Conservation (phyloP, 495 filamentous ascomycete species). For the Neurospora sp. region DNA sequence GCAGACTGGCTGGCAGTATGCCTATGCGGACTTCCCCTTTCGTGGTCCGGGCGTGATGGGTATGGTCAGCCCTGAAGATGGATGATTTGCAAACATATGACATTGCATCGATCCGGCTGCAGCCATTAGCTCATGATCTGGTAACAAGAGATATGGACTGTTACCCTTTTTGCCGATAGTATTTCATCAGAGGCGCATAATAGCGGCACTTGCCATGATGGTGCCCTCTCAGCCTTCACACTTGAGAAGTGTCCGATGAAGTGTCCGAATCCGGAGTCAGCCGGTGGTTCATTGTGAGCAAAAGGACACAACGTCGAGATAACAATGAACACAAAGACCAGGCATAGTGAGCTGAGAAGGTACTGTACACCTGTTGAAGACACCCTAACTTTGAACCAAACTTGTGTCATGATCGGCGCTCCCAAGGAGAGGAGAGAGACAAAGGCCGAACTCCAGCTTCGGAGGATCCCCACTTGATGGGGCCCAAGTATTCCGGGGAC, state of each 20-base stretch:
- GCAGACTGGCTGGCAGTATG: neutral
- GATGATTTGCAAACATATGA: neutral
- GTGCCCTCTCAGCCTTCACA: neutral
- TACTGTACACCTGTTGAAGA: neutral
- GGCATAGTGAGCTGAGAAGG: neutral
- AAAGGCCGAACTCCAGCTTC: neutral
- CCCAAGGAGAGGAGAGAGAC: neutral
- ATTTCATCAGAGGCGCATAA: neutral
- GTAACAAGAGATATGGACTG: neutral
- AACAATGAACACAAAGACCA: neutral
- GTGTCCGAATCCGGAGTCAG: neutral
- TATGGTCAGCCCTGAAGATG: neutral
- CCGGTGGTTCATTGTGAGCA: neutral
- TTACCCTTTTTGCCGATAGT: neutral
- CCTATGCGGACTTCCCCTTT: neutral
- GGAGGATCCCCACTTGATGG: neutral
- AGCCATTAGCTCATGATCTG: neutral
- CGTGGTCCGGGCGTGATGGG: neutral
- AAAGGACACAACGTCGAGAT: neutral
- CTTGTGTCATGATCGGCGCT: neutral
- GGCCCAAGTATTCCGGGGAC: neutral
- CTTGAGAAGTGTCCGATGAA: neutral
- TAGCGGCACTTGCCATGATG: neutral
- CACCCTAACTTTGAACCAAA: neutral
- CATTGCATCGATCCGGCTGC: neutral